A percentile compares a stretch with the other conserved stretches of the same genome.
These are phyloP conservation scores for Blastobotrys attinorum DNA, from an alignment of 805 yeast genomes.

Conservation along the genomic window DNA sequence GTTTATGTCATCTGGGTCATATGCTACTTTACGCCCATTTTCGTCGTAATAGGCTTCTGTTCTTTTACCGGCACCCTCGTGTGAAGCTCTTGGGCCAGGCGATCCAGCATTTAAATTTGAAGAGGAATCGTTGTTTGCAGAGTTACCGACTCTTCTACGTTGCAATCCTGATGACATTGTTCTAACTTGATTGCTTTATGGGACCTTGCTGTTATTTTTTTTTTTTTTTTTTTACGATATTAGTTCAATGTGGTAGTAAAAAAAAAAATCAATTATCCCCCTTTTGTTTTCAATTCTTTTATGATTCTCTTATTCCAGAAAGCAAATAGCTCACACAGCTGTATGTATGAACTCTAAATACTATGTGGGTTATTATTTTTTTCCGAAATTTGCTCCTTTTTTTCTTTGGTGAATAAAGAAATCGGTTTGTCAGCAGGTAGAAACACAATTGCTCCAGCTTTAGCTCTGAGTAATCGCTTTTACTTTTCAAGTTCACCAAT, in stretches of 20 bases:
- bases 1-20: conserved; percentile 64
- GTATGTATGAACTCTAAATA: too few species aligned
- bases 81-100: not conserved
- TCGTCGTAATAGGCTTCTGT: conserved; percentile 13
- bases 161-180: conserved; percentile 20
- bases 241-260: not conserved
- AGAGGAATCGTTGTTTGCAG: conserved; percentile 4
- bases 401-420: too few species aligned
- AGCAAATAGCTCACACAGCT: too few species aligned
- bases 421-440: too few species aligned
- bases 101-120: conserved; percentile 4
- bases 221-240: too few species aligned
- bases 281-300: too few species aligned
- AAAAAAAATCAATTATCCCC: not conserved
- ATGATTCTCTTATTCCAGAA: too few species aligned
- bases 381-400: too few species aligned
- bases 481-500: too few species aligned
- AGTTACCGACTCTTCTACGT: conserved; percentile 20
- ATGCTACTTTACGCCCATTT: conserved; percentile 60
- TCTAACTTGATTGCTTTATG: not conserved
- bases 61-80: not conserved
- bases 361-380: too few species aligned
- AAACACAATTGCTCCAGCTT: too few species aligned
- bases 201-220: not conserved
- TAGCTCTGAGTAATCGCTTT: too few species aligned